Base-by-base conservation (phyloP, 2,329 filamentous ascomycete species). In the Blastomyces gilchristii region DNA sequence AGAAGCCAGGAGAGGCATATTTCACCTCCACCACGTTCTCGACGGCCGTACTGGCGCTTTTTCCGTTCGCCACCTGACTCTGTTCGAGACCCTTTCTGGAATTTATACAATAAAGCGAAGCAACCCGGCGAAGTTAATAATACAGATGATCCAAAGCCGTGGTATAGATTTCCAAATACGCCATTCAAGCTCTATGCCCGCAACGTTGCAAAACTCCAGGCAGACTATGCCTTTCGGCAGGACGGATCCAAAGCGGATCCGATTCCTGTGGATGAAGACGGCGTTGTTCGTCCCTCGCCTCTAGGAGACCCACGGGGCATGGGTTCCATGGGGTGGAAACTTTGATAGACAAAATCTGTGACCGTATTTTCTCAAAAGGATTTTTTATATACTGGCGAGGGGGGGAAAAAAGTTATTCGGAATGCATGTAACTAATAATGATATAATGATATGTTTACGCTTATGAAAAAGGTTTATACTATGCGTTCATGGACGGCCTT, bases 111-210 rank as follows among this genome's bases (percentile, higher is more conserved):
- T 50, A 49, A 16, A 41, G n/a, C 16, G 7, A 56, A 56, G 18
- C 43, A 49, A 14, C 41, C 14, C 16, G 9, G 22, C 8, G 37
- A 58, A 4, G 39, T 28, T 14, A 43, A 58, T 2, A 31, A 59
- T 47, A 18, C 58, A 18, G 28, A 59, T 47, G 41, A 37, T 52
- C 59, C 45, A 28, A 2, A 61, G 47, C n/a, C 57, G 14, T 76
- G 73, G 74, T 73, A 70, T 11, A 71, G 74, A 41, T 67, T 71
- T 50, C 69, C 68, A 1, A 71, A 74, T 60, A 78, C 76, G 1
- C 72, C 74, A 0, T 76, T 77, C 64, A 77, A 77, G 63, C 64
- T 63, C 7, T 78, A 74, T 71, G 72, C 71, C 14, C 66, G 70
- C 43, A 69, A 69, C 2, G 72, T 76, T 59, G 69, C 71, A 54